Percentiles rank a stretch among this genome's conserved stretches.
Conservation (phyloP, 2,329 filamentous ascomycete genomes). For the Pseudocercospora musae region DNA sequence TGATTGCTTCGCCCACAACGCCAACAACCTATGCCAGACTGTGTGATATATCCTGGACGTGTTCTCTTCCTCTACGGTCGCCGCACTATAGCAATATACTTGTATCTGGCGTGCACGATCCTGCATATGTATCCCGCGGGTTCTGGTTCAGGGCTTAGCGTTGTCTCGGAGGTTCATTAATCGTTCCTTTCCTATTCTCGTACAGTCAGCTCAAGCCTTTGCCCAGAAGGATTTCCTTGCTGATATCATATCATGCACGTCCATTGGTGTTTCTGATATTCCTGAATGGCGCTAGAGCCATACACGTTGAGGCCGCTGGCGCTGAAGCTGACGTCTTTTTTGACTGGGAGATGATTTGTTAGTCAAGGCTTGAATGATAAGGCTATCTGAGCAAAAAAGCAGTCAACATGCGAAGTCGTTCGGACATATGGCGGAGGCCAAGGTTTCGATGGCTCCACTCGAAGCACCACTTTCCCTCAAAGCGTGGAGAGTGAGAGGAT, state of each 20-base stretch:
- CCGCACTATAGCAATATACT: neutral
- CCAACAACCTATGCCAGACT: neutral
- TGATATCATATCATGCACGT: neutral
- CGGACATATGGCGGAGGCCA: neutral
- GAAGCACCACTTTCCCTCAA: neutral
- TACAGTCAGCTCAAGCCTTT: conserved; percentile 1
- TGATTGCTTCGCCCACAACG: neutral
- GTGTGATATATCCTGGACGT: neutral
- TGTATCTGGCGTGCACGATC: neutral
- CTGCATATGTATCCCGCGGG: neutral
- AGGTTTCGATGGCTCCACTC: neutral
- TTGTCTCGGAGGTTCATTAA: neutral
- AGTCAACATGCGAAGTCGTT: neutral
- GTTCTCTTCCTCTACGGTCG: neutral
- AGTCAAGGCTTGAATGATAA: neutral
- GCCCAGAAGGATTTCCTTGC: neutral
- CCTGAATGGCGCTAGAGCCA: neutral
- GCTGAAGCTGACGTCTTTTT: neutral
- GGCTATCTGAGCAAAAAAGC: neutral
- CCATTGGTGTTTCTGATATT: neutral
- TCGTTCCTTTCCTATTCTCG: neutral
- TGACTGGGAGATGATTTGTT: neutral
- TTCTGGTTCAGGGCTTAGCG: neutral
- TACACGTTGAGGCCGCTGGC: neutral
- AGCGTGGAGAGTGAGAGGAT: neutral